Evolutionary conservation across 257 asterid genomes (phyloP), one percentile per base, ranked within the genome.

Genomic region (Linaria vulgaris): DNA sequence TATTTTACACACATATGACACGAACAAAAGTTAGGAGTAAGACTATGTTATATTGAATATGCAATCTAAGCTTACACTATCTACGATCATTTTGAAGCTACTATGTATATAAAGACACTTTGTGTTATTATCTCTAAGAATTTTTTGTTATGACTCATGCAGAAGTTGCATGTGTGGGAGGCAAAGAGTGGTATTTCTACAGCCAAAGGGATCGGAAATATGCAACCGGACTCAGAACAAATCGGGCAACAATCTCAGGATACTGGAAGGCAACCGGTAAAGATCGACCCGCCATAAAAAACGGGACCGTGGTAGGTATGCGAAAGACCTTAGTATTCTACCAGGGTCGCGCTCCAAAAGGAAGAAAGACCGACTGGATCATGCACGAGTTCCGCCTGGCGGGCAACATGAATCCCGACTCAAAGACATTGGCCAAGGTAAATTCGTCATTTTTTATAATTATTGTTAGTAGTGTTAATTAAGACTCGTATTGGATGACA

Each of bases 331-430:
- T 91, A n/a, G 98, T 91, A 14, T 91, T 91, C 72, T 91, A 91
- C 21, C 77, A 78, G 74, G 96, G 96, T 1, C 84, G 98, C 66
- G 98, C 98, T 8, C 98, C 98, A 6, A 88, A 84, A 52, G 98
- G 98, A 15, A 80, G 61, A 25, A 91, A 91, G 74, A 84, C 82
- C 7, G 91, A 86, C 0, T 91, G 98, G 98, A 95, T 91, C 66
- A 91, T 91, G 91, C 98, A 91, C 51, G 98, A 91, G 53, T 91
- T 86, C 53, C 91, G 98, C 13, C 81, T 86, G 0, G 89, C 84
- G 70, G 88, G 87, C 13, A 17, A 77, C 79, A 55, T 47, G 59
- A 47, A 66, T 60, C 66, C 82, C 69, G 72, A 56, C 74, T 77
- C 82, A 37, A 78, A 76, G 64, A 12, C 72, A 12, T 9, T 37